These are phyloP conservation scores for Kingdonia uniflora DNA, from an alignment of 164 flowering plant species.

Conservation along the genomic window DNA sequence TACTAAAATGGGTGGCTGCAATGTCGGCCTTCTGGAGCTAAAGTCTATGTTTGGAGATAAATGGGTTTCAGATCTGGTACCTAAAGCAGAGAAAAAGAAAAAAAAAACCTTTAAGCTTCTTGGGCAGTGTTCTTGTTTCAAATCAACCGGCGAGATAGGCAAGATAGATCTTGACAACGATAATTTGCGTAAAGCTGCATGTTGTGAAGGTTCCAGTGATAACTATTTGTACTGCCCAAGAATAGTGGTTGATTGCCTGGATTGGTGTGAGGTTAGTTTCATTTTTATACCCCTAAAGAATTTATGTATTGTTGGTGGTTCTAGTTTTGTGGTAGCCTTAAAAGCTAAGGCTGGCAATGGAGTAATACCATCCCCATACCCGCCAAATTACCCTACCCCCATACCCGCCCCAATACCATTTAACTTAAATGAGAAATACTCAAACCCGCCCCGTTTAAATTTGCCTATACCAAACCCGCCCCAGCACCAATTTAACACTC, in stretches of 20 bases:
- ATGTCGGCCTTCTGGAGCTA: conserved; percentile 37
- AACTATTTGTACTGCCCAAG: background rate
- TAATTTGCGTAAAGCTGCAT: background rate
- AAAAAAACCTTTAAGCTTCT: background rate
- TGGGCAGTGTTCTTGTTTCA: background rate
- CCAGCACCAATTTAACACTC: no score
- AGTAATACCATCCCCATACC: no score
- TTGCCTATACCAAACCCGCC: no score
- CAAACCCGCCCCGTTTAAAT: no score
- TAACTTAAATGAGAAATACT: no score
- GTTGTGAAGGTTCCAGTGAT: background rate
- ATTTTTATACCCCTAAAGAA: background rate
- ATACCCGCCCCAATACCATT: no score
- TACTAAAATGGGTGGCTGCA: conserved; percentile 55
- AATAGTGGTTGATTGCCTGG: conserved; percentile 31
- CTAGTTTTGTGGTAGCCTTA: no score
- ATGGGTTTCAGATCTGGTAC: conserved; percentile 52
- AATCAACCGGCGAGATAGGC: background rate
- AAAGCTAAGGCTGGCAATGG: no score
- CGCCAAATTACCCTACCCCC: no score
- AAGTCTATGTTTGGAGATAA: conserved; percentile 39
- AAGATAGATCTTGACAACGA: background rate
- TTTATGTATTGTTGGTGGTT: no score
- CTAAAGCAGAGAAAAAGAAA: background rate
- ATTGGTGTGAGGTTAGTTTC: conserved; percentile 67